Evolutionary conservation across 805 yeast genomes (phyloP), one percentile per base, ranked within the genome.

Genomic region (Kregervanrija delftensis): DNA sequence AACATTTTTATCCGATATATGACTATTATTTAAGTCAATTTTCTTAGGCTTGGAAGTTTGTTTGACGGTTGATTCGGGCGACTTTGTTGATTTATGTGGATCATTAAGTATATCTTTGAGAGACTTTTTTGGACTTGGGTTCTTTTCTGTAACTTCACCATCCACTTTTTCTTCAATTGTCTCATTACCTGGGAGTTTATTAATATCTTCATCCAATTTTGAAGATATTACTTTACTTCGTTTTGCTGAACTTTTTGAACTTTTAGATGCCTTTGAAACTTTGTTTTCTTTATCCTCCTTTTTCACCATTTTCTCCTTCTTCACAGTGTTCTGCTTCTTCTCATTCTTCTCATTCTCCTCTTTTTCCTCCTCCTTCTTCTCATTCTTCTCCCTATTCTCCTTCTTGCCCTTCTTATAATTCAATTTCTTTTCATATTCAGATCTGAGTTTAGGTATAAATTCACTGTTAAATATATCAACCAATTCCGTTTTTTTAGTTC

Each of bases 401-500:
- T 41, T 37, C 34, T n/a, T 32, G 41, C 16, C 37, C 36, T 34
- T 41, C 37, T 36, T 30, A 30, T 39, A 9, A 10, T 12, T 22
- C 30, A 32, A 12, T n/a, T 13, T 14, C 9, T 14, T 15, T 17
- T 39, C 33, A 6, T 14, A 36, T 14, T 40, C 30, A 4, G 13
- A 4, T 6, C 37, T 38, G 3, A 48, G 15, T 30, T 34, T 36
- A 11, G 54, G 50, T 5, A 45, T 14, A 6, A 47, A 30, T 28
- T 49, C 43, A 5, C 44, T 39, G 11, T 35, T 31, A 15, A 54
- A 45, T 14, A 55, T 30, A n/a, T 45, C 36, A 11, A 86, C 61
- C 45, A 88, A 68, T 16, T 76, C 77, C 2, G 76, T 69, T 60
- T 90, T 89, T 56, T 80, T 83, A 9, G 84, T 77, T 40, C 69